Evolutionary conservation across 2,329 filamentous ascomycete species (phyloP).

Genomic region (Sphaerulina vaccinii): DNA sequence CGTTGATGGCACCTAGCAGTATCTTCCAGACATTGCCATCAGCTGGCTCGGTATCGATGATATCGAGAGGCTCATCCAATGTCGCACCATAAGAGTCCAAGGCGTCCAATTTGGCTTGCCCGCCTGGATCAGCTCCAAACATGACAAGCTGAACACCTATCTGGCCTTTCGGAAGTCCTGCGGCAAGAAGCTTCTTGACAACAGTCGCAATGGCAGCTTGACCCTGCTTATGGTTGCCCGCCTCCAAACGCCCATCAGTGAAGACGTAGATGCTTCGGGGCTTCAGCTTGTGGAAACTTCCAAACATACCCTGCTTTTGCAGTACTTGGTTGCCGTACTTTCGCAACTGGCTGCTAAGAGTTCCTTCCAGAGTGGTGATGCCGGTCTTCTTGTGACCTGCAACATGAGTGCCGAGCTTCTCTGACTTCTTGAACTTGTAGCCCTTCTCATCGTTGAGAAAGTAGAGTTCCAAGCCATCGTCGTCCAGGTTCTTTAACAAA

Average conservation of each 20-base stretch:
- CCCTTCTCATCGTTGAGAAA: not conserved
- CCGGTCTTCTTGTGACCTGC: not conserved
- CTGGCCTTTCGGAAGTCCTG: not conserved
- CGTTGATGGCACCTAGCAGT: constrained; percentile 28
- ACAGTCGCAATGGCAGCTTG: constrained; percentile 5
- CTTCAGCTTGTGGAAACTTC: too few species aligned
- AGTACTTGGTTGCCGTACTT: not conserved
- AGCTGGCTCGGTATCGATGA: constrained; percentile 27
- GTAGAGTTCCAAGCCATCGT: constrained; percentile 14
- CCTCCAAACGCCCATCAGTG: constrained; percentile 16
- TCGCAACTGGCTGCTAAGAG: not conserved
- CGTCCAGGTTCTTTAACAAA: constrained; percentile 11
- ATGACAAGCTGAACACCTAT: constrained; percentile 33
- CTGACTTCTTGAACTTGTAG: constrained; percentile 1
- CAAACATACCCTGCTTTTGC: too few species aligned
- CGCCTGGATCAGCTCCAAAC: constrained; percentile 25
- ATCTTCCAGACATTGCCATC: constrained; percentile 34
- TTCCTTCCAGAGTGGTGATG: not conserved
- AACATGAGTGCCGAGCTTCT: not conserved
- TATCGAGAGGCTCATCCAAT: too few species aligned
- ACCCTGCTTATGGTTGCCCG: not conserved
- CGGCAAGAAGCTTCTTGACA: not conserved
- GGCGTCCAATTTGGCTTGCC: constrained; percentile 13
- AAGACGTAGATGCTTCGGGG: constrained; percentile 17
- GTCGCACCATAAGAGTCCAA: too few species aligned